Conservation (phyloP, 2,329 filamentous ascomycete genomes). For the Aspergillus sp. region DNA sequence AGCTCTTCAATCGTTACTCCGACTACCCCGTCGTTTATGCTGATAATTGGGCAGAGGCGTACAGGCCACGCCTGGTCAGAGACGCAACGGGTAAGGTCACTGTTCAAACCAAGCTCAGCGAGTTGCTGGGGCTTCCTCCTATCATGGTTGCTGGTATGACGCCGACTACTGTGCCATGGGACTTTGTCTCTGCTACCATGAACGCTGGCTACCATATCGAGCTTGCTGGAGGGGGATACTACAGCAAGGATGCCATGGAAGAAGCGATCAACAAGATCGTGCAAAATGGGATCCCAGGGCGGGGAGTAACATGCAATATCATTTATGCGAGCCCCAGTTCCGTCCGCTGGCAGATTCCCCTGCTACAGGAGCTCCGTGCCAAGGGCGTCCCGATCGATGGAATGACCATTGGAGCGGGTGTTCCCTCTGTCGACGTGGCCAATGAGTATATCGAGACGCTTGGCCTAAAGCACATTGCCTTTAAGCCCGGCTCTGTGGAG, state of each 20-base stretch:
- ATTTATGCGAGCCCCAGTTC: slow-evolving; percentile 8
- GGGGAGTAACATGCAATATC: slow-evolving; percentile 7
- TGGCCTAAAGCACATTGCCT: neutral
- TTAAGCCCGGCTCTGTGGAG: neutral
- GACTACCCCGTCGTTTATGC: neutral
- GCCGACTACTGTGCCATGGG: slow-evolving; percentile 6
- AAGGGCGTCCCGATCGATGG: slow-evolving; percentile 1
- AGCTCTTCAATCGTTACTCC: neutral
- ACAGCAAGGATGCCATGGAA: neutral
- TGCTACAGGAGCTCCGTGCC: neutral
- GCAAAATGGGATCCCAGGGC: neutral
- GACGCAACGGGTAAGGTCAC: neutral
- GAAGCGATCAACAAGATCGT: slow-evolving; percentile 4
- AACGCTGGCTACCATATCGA: slow-evolving; percentile 10
- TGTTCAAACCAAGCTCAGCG: slow-evolving; percentile 5
- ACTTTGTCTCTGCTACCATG: slow-evolving; percentile 9
- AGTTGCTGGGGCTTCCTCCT: slow-evolving; percentile 1
- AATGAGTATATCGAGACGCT: neutral
- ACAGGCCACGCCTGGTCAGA: neutral
- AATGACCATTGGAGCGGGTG: neutral
- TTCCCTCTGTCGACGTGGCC: neutral
- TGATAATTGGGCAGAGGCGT: neutral
- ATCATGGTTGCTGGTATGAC: slow-evolving; percentile 13
- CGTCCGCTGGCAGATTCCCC: slow-evolving; percentile 1
- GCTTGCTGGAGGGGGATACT: slow-evolving; percentile 7